phyloP scores from a whole-genome alignment of 306 rosid species.

The Vigna angularis region DNA sequence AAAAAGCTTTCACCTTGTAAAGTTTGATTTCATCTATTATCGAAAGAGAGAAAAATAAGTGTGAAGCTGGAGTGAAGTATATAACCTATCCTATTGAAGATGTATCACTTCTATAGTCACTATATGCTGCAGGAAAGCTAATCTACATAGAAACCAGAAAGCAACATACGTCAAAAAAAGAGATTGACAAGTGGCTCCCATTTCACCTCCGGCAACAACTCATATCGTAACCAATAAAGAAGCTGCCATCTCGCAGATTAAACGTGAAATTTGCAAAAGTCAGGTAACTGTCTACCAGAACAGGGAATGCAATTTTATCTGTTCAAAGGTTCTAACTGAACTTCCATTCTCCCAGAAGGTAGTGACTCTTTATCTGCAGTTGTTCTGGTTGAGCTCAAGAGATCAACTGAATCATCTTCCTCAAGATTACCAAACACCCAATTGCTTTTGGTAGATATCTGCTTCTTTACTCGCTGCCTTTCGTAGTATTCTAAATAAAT shows the following conservation, averaged over 20 bases:
- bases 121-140: slow-evolving; percentile 29
- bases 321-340: slow-evolving; percentile 87
- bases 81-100: slow-evolving; percentile 43
- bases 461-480: slow-evolving; percentile 53
- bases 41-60: neutral
- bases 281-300: slow-evolving; percentile 23
- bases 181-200: slow-evolving; percentile 33
- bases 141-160: slow-evolving; percentile 11
- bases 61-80: slow-evolving; percentile 22
- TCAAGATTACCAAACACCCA: slow-evolving; percentile 75
- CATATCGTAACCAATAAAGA: neutral
- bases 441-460: slow-evolving; percentile 66
- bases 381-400: slow-evolving; percentile 60
- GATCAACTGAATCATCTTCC: slow-evolving; percentile 84
- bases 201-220: neutral
- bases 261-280: slow-evolving; percentile 33
- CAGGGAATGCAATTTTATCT: slow-evolving; percentile 56
- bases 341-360: slow-evolving; percentile 72
- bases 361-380: slow-evolving; percentile 58
- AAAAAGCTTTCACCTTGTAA: slow-evolving; percentile 26
- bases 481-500: slow-evolving; percentile 61
- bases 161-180: slow-evolving; percentile 26
- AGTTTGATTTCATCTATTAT: slow-evolving; percentile 3
- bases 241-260: slow-evolving; percentile 35
- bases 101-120: slow-evolving; percentile 37